Evolutionary conservation across 805 yeast species (phyloP).

Genomic region (Naumovozyma castellii): DNA sequence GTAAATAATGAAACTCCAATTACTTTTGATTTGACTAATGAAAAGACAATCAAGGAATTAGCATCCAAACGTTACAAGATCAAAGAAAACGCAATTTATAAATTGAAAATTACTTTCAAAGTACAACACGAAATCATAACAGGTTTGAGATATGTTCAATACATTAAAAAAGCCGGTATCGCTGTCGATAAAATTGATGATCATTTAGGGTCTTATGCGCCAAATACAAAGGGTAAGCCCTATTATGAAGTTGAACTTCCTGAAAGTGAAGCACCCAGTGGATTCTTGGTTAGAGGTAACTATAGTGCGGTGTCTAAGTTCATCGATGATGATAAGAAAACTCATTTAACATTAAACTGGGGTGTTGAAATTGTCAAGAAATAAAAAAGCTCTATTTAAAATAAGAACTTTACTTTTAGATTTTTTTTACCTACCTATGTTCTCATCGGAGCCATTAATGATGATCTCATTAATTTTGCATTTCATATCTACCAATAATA

Average conservation of each 20-base stretch:
- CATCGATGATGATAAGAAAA: conserved; percentile 73
- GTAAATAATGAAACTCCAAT: conserved; percentile 66
- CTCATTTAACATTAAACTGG: conserved; percentile 75
- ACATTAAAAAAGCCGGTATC: conserved; percentile 78
- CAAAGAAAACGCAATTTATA: conserved; percentile 70
- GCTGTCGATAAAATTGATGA: conserved; percentile 79
- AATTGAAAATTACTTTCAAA: conserved; percentile 63
- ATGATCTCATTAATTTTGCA: no score
- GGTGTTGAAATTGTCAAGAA: conserved; percentile 70
- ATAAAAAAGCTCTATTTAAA: conserved; percentile 6
- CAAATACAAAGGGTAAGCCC: conserved; percentile 74
- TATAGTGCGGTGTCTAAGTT: conserved; percentile 76
- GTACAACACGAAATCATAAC: conserved; percentile 88
- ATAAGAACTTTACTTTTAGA: no score
- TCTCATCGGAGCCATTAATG: no score
- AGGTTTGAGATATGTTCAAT: conserved; percentile 78
- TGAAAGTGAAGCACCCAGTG: conserved; percentile 84
- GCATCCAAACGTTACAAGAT: conserved; percentile 62
- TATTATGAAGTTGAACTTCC: conserved; percentile 54
- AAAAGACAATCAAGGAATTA: conserved; percentile 45
- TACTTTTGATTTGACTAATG: conserved; percentile 56
- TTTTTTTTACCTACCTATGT: no score
- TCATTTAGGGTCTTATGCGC: conserved; percentile 86
- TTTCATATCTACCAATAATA: not conserved
- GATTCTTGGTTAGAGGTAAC: conserved; percentile 77